Evolutionary conservation across 2,329 filamentous ascomycete species (phyloP).

Genomic region (Corniculantispora saksenae): DNA sequence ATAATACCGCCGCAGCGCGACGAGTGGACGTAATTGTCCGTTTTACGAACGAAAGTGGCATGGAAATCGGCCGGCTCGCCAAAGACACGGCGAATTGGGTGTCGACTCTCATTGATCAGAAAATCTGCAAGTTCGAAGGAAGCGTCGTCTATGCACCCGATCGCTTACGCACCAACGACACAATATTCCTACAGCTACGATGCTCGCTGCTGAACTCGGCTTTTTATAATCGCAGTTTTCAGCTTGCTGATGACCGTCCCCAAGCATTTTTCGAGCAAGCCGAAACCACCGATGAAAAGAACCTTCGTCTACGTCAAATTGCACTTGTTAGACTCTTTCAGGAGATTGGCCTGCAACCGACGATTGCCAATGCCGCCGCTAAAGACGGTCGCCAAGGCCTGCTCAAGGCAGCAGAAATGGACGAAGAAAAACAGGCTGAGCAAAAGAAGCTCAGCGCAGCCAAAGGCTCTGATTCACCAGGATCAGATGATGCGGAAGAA

Average conservation of each 20-base stretch:
- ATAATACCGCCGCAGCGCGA: conserved; percentile 56
- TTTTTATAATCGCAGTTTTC: conserved; percentile 64
- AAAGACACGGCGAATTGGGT: conserved; percentile 91
- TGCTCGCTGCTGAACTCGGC: conserved; percentile 75
- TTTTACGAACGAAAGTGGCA: conserved; percentile 77
- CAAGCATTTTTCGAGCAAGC: conserved; percentile 78
- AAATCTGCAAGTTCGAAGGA: conserved; percentile 83
- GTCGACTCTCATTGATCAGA: conserved; percentile 86
- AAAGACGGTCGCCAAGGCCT: conserved; percentile 82
- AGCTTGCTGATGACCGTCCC: conserved; percentile 68
- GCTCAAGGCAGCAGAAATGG: conserved; percentile 82
- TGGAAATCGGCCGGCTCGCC: conserved; percentile 82
- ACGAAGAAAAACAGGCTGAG: conserved; percentile 71
- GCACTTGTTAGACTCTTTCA: conserved; percentile 86
- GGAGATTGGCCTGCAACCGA: conserved; percentile 81
- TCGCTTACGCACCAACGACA: conserved; percentile 83
- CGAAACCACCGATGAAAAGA: conserved; percentile 83
- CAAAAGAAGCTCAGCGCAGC: conserved; percentile 34
- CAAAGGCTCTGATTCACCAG: conserved; percentile 49
- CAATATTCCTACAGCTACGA: conserved; percentile 83
- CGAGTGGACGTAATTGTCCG: conserved; percentile 86
- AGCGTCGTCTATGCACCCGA: conserved; percentile 89
- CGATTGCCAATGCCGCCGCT: conserved; percentile 71
- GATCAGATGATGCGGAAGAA: conserved; percentile 72
- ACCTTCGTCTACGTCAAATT: conserved; percentile 80